Percentiles rank a stretch among this genome's conserved stretches.
Evolutionary conservation across 345 rosid genomes (phyloP).

Genomic region (Moricandia moricandioides): DNA sequence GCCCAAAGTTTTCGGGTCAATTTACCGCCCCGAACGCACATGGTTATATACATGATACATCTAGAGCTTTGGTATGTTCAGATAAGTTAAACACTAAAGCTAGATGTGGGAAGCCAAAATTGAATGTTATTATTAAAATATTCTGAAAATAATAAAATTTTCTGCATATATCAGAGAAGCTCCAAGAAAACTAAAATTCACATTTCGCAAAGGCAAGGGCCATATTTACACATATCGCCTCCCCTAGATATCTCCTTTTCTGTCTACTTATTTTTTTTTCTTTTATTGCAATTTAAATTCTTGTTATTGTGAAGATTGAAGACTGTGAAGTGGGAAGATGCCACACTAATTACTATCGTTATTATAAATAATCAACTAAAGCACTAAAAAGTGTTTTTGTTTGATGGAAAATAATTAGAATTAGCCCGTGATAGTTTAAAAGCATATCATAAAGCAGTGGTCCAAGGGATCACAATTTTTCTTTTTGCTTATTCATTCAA

Average conservation of each 20-base stretch:
- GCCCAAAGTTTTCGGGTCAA: conserved; percentile 1
- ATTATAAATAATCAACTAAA: conserved; percentile 7
- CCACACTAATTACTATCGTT: conserved; percentile 22
- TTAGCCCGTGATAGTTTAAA: conserved; percentile 4
- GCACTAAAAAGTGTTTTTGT: conserved; percentile 16
- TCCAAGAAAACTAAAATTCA: conserved; percentile 13
- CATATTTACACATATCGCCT: conserved; percentile 34
- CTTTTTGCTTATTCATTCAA: background rate
- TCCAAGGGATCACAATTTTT: conserved; percentile 3
- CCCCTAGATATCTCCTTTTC: conserved; percentile 31
- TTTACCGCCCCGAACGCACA: background rate
- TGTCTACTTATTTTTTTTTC: background rate
- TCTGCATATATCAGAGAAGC: conserved; percentile 29
- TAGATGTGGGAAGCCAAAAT: background rate
- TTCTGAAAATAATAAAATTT: background rate
- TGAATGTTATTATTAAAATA: background rate
- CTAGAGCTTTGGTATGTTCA: background rate
- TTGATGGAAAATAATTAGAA: conserved; percentile 1
- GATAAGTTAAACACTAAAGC: background rate
- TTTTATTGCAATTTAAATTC: background rate
- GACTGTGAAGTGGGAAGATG: conserved; percentile 24
- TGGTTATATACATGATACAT: background rate
- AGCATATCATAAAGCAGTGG: conserved; percentile 24
- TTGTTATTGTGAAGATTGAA: conserved; percentile 1
- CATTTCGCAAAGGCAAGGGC: conserved; percentile 34